Evolutionary conservation across 768 basidiomycete species (phyloP), one percentile per base, ranked within the genome.

Genomic region (Tricholoma saponaceum): DNA sequence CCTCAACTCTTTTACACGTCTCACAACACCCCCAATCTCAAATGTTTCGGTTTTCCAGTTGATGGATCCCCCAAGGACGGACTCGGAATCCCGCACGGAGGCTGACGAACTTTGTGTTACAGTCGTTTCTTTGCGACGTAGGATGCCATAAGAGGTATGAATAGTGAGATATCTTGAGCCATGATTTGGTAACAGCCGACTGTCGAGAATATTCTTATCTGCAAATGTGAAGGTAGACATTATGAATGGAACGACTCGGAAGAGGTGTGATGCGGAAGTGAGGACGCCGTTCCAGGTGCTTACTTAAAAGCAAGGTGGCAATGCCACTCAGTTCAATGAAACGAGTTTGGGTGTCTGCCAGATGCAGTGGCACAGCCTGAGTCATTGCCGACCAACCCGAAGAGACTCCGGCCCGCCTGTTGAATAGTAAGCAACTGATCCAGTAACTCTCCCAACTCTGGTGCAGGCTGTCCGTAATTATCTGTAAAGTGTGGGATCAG

Each of bases 11-110:
- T 43, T 28, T 26, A 33, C 46, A 26, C 56, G 54, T 30, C 23
- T 35, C 16, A 23, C 39, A 18, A 52, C 43, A 3, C 50, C 51
- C 7, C 58, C 61, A n/a, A 62, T 58, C 10, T 32, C 52, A 23
- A 62, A 57, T 13, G 55, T 55, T 51, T 53, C 35, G 13, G 50
- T 28, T 13, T 22, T 52, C 61, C 61, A 62, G 39, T 59, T 44
- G 25, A 62, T 62, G 1, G 56, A 46, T 30, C 58, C 58, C 25
- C 51, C 25, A 10, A 55, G 53, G n/a, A 16, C 12, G 7, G 52
- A 28, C 18, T 28, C 25, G n/a, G n/a, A n/a, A n/a, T n/a, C n/a
- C n/a, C n/a, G n/a, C n/a, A 41, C 14, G 23, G 13, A 26, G 20
- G 5, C 13, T 2, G 20, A 30, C 14, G 33, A 22, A 10, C 10